phyloP scores from a whole-genome alignment of 495 filamentous ascomycete species.

The Penicillium salamii region DNA sequence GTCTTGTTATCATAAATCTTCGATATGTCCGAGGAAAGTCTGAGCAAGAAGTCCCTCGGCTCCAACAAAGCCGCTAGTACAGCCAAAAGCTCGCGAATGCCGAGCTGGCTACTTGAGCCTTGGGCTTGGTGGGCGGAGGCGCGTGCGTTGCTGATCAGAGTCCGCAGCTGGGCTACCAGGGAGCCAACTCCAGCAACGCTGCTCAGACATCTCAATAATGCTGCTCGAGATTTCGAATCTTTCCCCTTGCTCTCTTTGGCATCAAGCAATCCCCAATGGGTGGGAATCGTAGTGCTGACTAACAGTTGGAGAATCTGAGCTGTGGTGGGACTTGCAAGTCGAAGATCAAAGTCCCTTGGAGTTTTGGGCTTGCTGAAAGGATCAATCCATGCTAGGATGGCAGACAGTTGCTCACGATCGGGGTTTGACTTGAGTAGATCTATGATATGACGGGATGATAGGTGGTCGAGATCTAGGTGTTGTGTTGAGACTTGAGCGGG shows the following conservation, averaged over 20 bases:
- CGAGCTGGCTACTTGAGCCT: slow-evolving; percentile 26
- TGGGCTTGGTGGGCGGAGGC: slow-evolving; percentile 25
- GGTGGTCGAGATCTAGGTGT: slow-evolving; percentile 15
- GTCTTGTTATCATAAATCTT: slow-evolving; percentile 28
- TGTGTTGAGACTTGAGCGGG: slow-evolving; percentile 12
- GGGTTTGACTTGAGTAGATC: slow-evolving; percentile 64
- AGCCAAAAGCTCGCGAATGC: slow-evolving; percentile 38
- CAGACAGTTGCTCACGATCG: slow-evolving; percentile 52
- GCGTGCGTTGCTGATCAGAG: slow-evolving; percentile 38
- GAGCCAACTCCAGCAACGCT: slow-evolving; percentile 73
- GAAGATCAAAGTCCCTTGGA: slow-evolving; percentile 53
- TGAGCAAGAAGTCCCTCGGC: slow-evolving; percentile 48
- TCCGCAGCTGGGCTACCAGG: slow-evolving; percentile 59
- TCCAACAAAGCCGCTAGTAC: slow-evolving; percentile 55
- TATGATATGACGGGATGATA: slow-evolving; percentile 58
- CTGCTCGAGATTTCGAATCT: slow-evolving; percentile 30
- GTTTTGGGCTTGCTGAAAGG: slow-evolving; percentile 28
- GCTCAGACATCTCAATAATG: slow-evolving; percentile 64
- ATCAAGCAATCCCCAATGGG: slow-evolving; percentile 68
- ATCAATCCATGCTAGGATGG: slow-evolving; percentile 53
- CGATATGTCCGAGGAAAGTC: slow-evolving; percentile 52
- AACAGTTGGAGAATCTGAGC: slow-evolving; percentile 70
- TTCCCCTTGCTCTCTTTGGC: slow-evolving; percentile 37
- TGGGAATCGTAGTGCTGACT: slow-evolving; percentile 66
- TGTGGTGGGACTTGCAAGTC: slow-evolving; percentile 57